Percentiles rank a stretch among this genome's conserved stretches.
Conservation (phyloP, 2,329 filamentous ascomycete genomes). For the Fusarium irregulare region DNA sequence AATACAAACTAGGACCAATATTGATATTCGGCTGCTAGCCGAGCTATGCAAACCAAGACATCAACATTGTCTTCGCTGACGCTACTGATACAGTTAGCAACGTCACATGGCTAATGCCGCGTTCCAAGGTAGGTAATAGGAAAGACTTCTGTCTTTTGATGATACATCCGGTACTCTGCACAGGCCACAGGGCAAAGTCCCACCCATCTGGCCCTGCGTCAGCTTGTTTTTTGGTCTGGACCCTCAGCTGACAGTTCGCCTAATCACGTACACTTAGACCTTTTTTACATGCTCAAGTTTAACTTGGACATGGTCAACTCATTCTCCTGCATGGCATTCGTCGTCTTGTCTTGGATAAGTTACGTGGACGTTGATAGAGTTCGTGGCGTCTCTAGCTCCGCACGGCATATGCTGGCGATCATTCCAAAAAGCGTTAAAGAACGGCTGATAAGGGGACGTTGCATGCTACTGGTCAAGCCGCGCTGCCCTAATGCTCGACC, state of each 20-base stretch:
- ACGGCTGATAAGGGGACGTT: not conserved
- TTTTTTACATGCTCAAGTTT: not conserved
- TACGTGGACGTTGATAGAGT: conserved; percentile 8
- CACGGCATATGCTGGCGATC: not conserved
- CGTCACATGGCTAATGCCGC: not conserved
- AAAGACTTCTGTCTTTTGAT: not conserved
- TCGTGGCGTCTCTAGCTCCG: conserved; percentile 6
- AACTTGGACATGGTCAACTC: not conserved
- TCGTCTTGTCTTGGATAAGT: not conserved
- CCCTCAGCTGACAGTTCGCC: not conserved
- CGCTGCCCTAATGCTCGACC: not conserved
- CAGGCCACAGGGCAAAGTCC: not conserved
- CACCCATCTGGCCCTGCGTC: not conserved
- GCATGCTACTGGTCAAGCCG: not conserved
- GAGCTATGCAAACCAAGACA: conserved; percentile 20
- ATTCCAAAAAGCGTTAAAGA: not conserved
- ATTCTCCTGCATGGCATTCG: not conserved
- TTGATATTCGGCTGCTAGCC: not conserved
- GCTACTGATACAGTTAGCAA: not conserved
- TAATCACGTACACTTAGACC: not conserved
- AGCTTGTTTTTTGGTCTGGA: conserved; percentile 1
- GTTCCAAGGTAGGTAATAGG: not conserved
- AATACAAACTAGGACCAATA: not conserved
- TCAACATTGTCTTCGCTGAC: not conserved
- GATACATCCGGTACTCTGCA: not conserved